Base-by-base conservation (phyloP, 495 filamentous ascomycete genomes). In the Clavariopsis aquatica region DNA sequence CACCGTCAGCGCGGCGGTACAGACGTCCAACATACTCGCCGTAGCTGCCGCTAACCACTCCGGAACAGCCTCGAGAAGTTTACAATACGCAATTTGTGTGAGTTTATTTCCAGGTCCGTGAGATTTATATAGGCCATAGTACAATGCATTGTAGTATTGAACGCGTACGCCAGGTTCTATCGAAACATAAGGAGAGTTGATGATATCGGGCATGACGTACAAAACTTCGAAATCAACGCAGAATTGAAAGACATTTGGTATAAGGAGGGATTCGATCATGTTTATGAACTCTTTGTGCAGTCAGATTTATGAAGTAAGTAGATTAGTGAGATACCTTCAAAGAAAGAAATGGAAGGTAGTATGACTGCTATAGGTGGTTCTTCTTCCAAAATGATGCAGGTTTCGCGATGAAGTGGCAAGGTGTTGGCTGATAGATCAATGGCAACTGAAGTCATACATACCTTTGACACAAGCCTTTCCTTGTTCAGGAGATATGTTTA, bases 121-220 rank as follows among this genome's bases (percentile, higher is more conserved):
- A 12, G 57, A 10, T 15, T 36, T 19, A 12, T 43, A n/a, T 12
- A 64, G 52, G 19, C 61, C 61, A 29, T 64, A 55, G 26, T 55
- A 63, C 1, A 63, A 22, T 2, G 60, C 60, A 20, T 54, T 46
- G 27, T 57, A 64, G 52, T 64, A 64, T 1, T 41, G 23, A 15
- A 64, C 53, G 10, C 53, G 61, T 4, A 57, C 20, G 3, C 24
- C 38, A 3, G 61, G 61, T 17, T 64, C 61, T 17, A 64, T 26
- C 12, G 19, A 57, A 20, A 64, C 53, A 28, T 49, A 64, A 4
- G 61, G 61, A 29, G 61, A 64, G 19, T 57, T 27, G 41, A 57
- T 49, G 28, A 64, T 36, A 29, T 57, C 34, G 4, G 61, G 61
- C 27, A 64, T 17, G 8, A 19, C 23, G 15, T 52, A 10, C 1